Percentiles rank a stretch among this genome's conserved stretches.
These are phyloP conservation scores for Cercospora sojina DNA, from an alignment of 2,329 filamentous ascomycete species.

Conservation along the genomic window DNA sequence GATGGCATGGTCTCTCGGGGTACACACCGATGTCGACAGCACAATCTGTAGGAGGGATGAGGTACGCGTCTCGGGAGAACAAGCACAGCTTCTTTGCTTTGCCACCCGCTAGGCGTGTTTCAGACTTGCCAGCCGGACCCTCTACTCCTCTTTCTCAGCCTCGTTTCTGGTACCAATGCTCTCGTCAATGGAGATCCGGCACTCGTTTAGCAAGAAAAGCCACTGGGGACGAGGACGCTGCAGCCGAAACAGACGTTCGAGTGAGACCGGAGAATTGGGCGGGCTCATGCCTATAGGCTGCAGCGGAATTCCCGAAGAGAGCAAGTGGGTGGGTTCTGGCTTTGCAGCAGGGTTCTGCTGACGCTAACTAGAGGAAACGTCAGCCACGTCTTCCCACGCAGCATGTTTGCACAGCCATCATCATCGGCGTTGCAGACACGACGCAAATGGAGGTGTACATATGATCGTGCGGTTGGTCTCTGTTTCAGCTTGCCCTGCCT, in stretches of 20 bases:
- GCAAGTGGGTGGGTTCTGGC: background rate
- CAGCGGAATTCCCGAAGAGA: constrained; percentile 5
- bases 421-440: background rate
- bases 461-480: background rate
- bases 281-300: background rate
- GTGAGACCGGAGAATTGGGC: constrained; percentile 5
- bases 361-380: constrained; percentile 2
- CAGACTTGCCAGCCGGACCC: background rate
- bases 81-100: background rate
- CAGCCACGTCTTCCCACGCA: background rate
- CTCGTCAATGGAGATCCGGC: background rate
- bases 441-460: background rate
- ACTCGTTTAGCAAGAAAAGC: background rate
- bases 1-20: background rate
- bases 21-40: background rate
- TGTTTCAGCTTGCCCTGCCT: background rate
- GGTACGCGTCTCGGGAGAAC: background rate
- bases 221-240: background rate
- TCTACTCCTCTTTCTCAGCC: background rate
- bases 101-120: background rate
- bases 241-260: background rate
- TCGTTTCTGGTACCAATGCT: background rate
- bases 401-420: background rate
- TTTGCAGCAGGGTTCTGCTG: background rate
- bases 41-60: background rate